Evolutionary conservation across 208 protist genomes (phyloP).

Genomic region (Crithidia bombi): DNA sequence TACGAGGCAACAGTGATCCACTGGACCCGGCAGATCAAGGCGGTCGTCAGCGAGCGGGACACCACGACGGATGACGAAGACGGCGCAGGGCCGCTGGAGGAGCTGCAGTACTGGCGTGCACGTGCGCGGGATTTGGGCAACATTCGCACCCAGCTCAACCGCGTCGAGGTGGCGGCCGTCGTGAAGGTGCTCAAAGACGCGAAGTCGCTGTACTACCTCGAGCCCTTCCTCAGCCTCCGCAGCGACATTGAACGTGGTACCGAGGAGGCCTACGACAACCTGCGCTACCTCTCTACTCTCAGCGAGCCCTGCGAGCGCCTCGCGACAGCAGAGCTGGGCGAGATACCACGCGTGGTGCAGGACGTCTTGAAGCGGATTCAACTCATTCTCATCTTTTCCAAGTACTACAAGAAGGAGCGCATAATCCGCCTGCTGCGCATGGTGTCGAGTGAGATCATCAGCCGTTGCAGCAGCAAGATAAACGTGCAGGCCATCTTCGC

Average conservation of each 20-base stretch:
- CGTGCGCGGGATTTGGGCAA: conserved; percentile 94
- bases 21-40: conserved; percentile 99
- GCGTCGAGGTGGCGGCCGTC: conserved; percentile 89
- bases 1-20: conserved; percentile 98
- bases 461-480: conserved; percentile 93
- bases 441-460: conserved; percentile 97
- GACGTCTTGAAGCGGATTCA: conserved; percentile 92
- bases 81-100: conserved; percentile 92
- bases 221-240: conserved; percentile 94
- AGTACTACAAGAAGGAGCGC: conserved; percentile 96
- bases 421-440: conserved; percentile 93
- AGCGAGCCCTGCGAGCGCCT: conserved; percentile 94
- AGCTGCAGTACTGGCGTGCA: conserved; percentile 97
- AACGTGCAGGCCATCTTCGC: conserved; percentile 94
- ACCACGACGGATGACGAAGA: conserved; percentile 37
- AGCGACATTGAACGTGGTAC: conserved; percentile 93
- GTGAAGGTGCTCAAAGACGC: conserved; percentile 90
- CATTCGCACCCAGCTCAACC: conserved; percentile 95
- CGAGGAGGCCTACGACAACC: conserved; percentile 95
- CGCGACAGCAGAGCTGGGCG: conserved; percentile 69
- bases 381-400: conserved; percentile 94
- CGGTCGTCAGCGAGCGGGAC: conserved; percentile 92
- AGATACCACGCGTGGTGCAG: conserved; percentile 93
- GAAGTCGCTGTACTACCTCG: conserved; percentile 95
- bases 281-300: conserved; percentile 95